Base-by-base conservation (phyloP, 805 yeast species). In the Wickerhamiella azyma region DNA sequence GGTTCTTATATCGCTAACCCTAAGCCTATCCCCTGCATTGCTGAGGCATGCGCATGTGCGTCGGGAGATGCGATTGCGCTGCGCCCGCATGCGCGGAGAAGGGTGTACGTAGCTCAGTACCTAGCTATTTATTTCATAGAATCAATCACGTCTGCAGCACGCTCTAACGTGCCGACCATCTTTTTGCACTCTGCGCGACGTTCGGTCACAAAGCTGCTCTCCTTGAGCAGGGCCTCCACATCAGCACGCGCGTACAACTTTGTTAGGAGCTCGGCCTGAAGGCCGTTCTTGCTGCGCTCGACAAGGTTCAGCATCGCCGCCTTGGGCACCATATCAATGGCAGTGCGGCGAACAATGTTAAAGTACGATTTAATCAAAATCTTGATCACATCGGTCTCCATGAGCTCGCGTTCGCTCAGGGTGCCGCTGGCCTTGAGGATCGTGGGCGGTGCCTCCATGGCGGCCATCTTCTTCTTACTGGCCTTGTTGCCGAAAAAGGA, bases 371-470 rank as follows among this genome's bases (percentile, higher is more conserved):
- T 75, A 53, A 92, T 89, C 61, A 92, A 73, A 50, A 92, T 72
- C 68, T 92, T 92, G 61, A 92, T 92, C 33, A 92, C 96, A 61
- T 92, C 98, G 1, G 97, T 89, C 65, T 92, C 98, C 76, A 84
- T 81, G 19, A 89, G 77, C 68, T 92, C 98, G 55, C 96, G 79
- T 63, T 92, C 98, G 14, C 94, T 79, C 83, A 92, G 74, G 36
- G 78, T 74, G 42, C 96, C 96, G 17, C 89, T 77, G 8, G 97
- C 97, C 63, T 88, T 81, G 59, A 89, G 75, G 5, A 86, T 88
- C 30, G 94, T 77, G 37, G 98, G 98, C 42, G 98, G 98, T 2
- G 97, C 89, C 65, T 89, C 98, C 89, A 89, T 83, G 16, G 85
- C 79, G 26, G 94, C 96, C 57, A 88, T 72, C 66, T 92, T 80